These are phyloP conservation scores for Actinidia chinensis DNA, from an alignment of 179 eudicot species.

Conservation along the genomic window DNA sequence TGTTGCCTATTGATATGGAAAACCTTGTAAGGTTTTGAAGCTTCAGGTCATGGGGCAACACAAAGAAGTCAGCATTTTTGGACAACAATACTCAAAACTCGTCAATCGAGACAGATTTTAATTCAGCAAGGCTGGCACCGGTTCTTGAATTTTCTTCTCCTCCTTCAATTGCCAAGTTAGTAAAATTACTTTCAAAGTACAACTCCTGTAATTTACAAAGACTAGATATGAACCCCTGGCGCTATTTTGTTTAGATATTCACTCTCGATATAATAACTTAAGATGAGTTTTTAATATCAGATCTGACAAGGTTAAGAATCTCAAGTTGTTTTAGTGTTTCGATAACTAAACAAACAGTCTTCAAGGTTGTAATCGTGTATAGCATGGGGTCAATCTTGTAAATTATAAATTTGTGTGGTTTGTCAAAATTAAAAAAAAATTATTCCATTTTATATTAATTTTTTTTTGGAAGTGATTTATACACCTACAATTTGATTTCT, in stretches of 20 bases:
- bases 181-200: not conserved
- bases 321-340: not conserved
- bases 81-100: not conserved
- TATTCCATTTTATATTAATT: too few species aligned
- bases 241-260: not conserved
- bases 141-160: not conserved
- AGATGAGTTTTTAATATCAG: slow-evolving; percentile 1
- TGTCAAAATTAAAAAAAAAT: too few species aligned
- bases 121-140: not conserved
- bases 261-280: slow-evolving; percentile 14
- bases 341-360: too few species aligned
- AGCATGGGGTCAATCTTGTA: too few species aligned
- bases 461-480: too few species aligned
- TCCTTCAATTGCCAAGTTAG: not conserved
- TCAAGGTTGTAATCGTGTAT: too few species aligned
- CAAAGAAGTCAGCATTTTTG: not conserved
- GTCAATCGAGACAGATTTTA: not conserved
- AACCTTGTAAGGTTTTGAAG: not conserved
- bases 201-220: slow-evolving; percentile 6
- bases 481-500: too few species aligned
- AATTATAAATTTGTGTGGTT: too few species aligned
- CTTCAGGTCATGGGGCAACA: not conserved
- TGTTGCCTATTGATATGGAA: not conserved
- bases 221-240: slow-evolving; percentile 1
- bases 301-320: not conserved